These are phyloP conservation scores for Fusarium brachygibbosum DNA, from an alignment of 2,329 filamentous ascomycete species.

Conservation along the genomic window DNA sequence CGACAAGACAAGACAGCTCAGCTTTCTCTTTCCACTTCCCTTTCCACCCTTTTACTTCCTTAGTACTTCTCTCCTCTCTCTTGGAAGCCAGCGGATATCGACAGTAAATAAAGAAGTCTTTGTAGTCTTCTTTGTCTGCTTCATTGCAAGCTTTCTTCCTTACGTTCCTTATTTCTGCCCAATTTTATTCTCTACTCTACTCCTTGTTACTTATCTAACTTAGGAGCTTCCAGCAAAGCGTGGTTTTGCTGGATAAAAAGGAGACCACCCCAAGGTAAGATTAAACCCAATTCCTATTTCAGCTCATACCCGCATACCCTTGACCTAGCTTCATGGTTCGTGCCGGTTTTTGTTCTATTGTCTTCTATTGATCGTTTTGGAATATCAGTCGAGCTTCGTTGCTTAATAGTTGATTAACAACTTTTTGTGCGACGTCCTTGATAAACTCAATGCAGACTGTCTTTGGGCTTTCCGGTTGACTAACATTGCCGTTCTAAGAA, in stretches of 20 bases:
- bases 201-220: conserved; percentile 3
- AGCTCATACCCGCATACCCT: conserved; percentile 22
- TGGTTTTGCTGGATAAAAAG: conserved; percentile 42
- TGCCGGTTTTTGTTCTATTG: conserved; percentile 3
- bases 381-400: conserved; percentile 29
- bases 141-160: conserved; percentile 32
- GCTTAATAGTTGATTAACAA: conserved; percentile 9
- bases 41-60: conserved; percentile 23
- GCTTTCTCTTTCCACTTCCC: conserved; percentile 25
- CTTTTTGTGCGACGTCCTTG: conserved; percentile 17
- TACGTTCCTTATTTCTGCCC: conserved; percentile 24
- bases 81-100: conserved; percentile 34
- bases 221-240: conserved; percentile 31
- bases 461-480: not conserved
- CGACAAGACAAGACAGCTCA: conserved; percentile 43
- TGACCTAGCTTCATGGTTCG: conserved; percentile 21
- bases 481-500: conserved; percentile 19
- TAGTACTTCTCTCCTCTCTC: conserved; percentile 22
- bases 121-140: conserved; percentile 30
- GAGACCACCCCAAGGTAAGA: conserved; percentile 38
- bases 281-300: conserved; percentile 36
- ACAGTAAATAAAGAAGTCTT: conserved; percentile 30
- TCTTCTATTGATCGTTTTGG: conserved; percentile 22
- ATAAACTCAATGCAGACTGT: conserved; percentile 10
- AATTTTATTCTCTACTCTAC: conserved; percentile 7